Evolutionary conservation across 331 rosid genomes (phyloP).

Genomic region (Spiraea crenata): DNA sequence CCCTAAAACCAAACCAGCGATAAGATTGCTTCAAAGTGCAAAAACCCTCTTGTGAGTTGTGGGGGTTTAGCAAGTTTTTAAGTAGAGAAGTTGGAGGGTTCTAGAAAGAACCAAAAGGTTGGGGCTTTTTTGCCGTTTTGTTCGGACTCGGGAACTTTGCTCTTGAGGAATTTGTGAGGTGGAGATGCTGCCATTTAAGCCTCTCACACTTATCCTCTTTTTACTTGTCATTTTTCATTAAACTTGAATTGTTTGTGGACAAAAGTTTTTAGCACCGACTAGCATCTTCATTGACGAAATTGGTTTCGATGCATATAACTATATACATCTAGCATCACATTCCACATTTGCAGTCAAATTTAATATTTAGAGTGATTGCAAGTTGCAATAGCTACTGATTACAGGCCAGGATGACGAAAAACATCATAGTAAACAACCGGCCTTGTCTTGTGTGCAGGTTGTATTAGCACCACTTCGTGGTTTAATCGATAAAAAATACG

Average conservation of each 20-base stretch:
- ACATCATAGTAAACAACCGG: no score
- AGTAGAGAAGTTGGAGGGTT: conserved; percentile 44
- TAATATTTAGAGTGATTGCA: no score
- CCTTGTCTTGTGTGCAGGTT: no score
- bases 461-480: background rate
- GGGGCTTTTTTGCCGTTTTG: background rate
- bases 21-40: background rate
- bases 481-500: background rate
- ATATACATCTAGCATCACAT: no score
- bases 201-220: conserved; percentile 30
- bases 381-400: no score
- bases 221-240: background rate
- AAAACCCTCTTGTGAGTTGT: conserved; percentile 21
- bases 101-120: conserved; percentile 38
- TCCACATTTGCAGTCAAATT: no score
- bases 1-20: background rate
- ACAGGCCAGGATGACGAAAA: no score
- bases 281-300: no score
- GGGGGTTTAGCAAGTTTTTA: conserved; percentile 48
- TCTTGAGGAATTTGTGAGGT: conserved; percentile 37
- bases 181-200: conserved; percentile 53
- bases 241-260: background rate
- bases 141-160: conserved; percentile 4
- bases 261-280: no score
- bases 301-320: no score